Evolutionary conservation across 306 rosid species (phyloP).

Genomic region (Trichosanthes cucumerina): DNA sequence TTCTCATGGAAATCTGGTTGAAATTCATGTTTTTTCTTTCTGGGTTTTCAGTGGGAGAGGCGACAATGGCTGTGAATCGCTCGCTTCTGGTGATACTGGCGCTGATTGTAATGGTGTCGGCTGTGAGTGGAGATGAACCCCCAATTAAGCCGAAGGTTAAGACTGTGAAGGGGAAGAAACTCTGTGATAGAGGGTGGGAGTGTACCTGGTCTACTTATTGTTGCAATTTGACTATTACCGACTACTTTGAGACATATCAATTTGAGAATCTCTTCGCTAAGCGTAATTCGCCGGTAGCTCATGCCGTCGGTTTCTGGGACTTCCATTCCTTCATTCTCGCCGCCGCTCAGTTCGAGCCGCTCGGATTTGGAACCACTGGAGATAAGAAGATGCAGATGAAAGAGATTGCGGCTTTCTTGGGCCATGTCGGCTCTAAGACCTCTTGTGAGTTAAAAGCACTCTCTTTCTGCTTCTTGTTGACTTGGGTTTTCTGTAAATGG

Average conservation of each 20-base stretch:
- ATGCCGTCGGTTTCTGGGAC: conserved; percentile 92
- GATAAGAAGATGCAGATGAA: conserved; percentile 60
- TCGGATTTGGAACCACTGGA: conserved; percentile 87
- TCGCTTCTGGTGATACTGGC: conserved; percentile 14
- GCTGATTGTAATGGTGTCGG: conserved; percentile 4
- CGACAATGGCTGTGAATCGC: conserved; percentile 11
- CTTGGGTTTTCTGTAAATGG: not conserved
- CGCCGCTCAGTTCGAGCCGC: conserved; percentile 51
- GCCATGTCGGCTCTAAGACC: conserved; percentile 79
- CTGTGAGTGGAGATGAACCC: conserved; percentile 24
- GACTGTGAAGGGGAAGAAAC: conserved; percentile 47
- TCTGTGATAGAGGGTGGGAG: conserved; percentile 79
- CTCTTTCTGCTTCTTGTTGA: not conserved
- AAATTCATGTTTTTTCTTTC: not conserved
- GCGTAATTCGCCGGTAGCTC: conserved; percentile 63
- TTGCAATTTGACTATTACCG: conserved; percentile 67
- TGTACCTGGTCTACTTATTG: conserved; percentile 62
- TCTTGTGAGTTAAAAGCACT: conserved; percentile 41
- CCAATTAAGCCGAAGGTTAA: conserved; percentile 33
- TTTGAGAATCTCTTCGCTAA: conserved; percentile 81
- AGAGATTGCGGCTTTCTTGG: conserved; percentile 84
- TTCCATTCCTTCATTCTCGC: conserved; percentile 63
- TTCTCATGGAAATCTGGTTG: not conserved
- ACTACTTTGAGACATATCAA: conserved; percentile 61
- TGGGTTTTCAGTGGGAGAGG: not conserved